Evolutionary conservation across 441 rosid genomes (phyloP).

Genomic region (Gossypium schwendimanii): DNA sequence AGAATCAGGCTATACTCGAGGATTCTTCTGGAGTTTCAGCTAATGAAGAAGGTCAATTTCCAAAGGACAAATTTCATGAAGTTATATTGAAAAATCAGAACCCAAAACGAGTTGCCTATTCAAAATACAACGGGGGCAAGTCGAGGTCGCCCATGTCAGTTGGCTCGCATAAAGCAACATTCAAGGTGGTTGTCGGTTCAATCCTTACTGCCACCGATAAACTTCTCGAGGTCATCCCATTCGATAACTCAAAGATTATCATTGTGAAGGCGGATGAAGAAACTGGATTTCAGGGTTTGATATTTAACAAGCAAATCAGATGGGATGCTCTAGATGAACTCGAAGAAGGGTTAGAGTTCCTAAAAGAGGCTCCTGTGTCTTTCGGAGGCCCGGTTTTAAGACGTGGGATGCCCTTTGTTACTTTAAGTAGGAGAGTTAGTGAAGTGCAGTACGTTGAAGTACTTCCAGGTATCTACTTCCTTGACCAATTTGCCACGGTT

Average conservation of each 20-base stretch:
- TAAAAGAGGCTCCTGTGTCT: constrained; percentile 60
- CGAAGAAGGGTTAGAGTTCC: constrained; percentile 41
- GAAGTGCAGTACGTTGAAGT: constrained; percentile 40
- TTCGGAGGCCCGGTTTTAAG: constrained; percentile 74
- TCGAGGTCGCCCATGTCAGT: constrained; percentile 22
- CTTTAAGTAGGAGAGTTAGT: constrained; percentile 43
- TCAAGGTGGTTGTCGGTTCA: constrained; percentile 48
- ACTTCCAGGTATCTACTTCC: constrained; percentile 61
- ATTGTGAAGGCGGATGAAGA: constrained; percentile 51
- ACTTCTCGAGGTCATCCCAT: constrained; percentile 40
- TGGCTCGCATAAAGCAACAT: constrained; percentile 22
- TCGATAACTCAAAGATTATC: constrained; percentile 61
- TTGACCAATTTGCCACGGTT: constrained; percentile 51
- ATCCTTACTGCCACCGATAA: constrained; percentile 64
- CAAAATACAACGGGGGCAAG: constrained; percentile 17
- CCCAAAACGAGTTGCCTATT: constrained; percentile 21
- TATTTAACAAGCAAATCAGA: constrained; percentile 60
- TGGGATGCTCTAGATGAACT: constrained; percentile 64
- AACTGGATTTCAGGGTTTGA: constrained; percentile 70
- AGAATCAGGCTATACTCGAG: constrained; percentile 22
- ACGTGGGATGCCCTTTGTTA: constrained; percentile 53
- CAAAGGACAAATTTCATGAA: constrained; percentile 43
- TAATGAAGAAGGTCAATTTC: constrained; percentile 18
- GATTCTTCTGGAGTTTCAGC: constrained; percentile 19
- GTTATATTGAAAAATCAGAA: constrained; percentile 37